Evolutionary conservation across 805 yeast species (phyloP), one percentile per base, ranked within the genome.

Genomic region (Grigorovia yakushimaensis): DNA sequence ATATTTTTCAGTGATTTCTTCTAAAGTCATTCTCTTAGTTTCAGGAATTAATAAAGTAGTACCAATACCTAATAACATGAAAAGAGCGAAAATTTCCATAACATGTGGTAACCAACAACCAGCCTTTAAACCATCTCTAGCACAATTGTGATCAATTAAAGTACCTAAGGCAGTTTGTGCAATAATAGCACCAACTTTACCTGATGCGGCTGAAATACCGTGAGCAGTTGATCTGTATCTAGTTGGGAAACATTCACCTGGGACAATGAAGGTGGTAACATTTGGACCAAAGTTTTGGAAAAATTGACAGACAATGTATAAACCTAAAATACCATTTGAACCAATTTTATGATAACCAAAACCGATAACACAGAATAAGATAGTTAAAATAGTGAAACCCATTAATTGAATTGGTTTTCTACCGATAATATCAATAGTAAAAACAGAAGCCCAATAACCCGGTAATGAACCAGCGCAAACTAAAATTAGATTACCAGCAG

Each of bases 191-290:
- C 96, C 96, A 59, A 87, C 73, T 68, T 88, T 88, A 74, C 96
- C 96, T 33, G 79, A 68, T 45, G 94, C 96, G 58, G 96, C 96
- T 53, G 95, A 87, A 53, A 88, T 76, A 76, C 96, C 96, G 61
- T 88, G 96, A 43, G 96, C 95, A 56, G 95, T 81, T 21, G 95
- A 87, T 81, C 96, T 84, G 72, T 87, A 88, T 76, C 95, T 82
- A 48, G 96, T 88, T 66, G 96, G 96, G 83, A 73, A 88, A 65
- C 79, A 72, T 73, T 88, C 96, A 70, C 95, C 96, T 44, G 96
- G 95, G 63, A 85, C 76, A 60, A 88, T 79, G 65, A 88, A 88
- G 47, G 96, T 88, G 43, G 96, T 88, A 51, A 88, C 80, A 74
- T 88, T 88, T 66, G 96, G 95, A 64, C 96, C 96, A 60, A 86